Conservation (phyloP, 371 early-diverging fungal genomes). For the Basidiobolus meristosporus region DNA sequence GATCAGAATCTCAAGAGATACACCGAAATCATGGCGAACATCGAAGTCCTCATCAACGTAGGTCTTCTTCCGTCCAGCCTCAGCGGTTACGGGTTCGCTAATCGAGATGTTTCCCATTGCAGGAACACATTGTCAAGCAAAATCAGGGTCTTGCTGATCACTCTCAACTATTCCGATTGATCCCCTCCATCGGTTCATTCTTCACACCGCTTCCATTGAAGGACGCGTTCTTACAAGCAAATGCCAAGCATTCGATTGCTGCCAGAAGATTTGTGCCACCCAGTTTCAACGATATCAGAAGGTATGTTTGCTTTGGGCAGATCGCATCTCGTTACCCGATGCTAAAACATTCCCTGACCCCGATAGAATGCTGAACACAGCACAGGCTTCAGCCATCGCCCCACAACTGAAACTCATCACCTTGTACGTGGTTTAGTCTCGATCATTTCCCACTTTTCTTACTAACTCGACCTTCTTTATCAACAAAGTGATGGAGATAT, state of each 20-base stretch:
- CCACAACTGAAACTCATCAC: constrained; percentile 32
- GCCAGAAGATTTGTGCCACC: constrained; percentile 59
- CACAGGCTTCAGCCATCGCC: constrained; percentile 40
- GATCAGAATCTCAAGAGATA: constrained; percentile 27
- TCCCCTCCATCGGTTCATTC: constrained; percentile 55
- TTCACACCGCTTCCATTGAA: constrained; percentile 55
- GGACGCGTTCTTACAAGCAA: constrained; percentile 33
- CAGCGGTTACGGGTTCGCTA: neutral
- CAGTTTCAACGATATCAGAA: constrained; percentile 65
- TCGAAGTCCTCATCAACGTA: constrained; percentile 42
- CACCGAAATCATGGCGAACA: constrained; percentile 40
- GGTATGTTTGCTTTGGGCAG: constrained; percentile 6
- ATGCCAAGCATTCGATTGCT: constrained; percentile 35
- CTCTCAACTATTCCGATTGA: constrained; percentile 46
- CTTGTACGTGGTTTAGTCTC: constrained; percentile 18
- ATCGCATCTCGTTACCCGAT: neutral
- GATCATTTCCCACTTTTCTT: neutral
- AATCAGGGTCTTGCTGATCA: constrained; percentile 27
- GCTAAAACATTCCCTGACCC: neutral
- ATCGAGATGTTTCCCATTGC: no score
- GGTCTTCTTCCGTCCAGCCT: neutral
- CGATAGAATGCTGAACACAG: constrained; percentile 49
- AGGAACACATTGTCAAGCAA: neutral
- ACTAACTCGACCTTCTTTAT: neutral
- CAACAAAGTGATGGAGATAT: constrained; percentile 55